Percentiles rank a stretch among this genome's conserved stretches.
Conservation (phyloP, 2,329 filamentous ascomycete genomes). For the Tolypocladium album region DNA sequence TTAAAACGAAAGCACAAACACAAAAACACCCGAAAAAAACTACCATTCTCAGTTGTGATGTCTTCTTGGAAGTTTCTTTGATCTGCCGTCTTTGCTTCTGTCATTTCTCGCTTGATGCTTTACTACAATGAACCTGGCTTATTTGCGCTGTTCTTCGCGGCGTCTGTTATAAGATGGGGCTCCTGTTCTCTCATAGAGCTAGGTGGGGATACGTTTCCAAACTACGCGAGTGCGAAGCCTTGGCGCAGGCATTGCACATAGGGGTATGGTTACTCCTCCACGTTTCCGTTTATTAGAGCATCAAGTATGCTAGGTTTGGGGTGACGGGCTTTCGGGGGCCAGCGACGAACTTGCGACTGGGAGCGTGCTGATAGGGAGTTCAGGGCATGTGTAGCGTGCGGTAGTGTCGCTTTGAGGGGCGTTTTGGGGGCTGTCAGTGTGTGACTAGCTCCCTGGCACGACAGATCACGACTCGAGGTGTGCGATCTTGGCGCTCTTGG, state of each 20-base stretch:
- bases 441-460: not conserved
- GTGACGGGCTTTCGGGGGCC: not conserved
- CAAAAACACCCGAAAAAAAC: not conserved
- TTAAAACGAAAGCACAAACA: not conserved
- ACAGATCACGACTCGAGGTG: not conserved
- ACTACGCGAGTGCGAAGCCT: not conserved
- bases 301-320: not conserved
- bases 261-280: not conserved
- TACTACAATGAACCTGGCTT: not conserved
- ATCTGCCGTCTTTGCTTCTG: not conserved
- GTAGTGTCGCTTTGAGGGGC: not conserved
- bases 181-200: not conserved
- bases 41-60: not conserved
- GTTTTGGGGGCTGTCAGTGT: not conserved
- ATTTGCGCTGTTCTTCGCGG: not conserved
- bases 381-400: not conserved
- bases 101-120: not conserved
- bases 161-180: not conserved
- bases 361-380: not conserved
- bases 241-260: not conserved
- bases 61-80: not conserved
- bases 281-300: not conserved
- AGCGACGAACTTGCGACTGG: not conserved
- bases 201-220: conserved; percentile 2
- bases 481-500: not conserved